Conservation (phyloP, 208 protist species). For the Trypanosoma mega region DNA sequence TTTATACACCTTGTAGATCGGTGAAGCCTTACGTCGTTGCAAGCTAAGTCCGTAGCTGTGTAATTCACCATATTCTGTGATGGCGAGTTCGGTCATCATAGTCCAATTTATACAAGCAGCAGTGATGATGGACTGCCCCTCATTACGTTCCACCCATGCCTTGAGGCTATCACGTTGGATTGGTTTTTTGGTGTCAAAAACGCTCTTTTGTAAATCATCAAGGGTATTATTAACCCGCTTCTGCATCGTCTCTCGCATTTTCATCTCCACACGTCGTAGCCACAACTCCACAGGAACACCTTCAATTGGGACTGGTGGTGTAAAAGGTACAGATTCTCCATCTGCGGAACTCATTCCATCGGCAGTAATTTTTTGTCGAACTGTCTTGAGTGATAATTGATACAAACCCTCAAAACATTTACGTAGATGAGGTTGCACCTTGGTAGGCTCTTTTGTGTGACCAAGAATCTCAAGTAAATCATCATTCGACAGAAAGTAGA, state of each 20-base stretch:
- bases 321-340: slow-evolving; percentile 94
- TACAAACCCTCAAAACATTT: slow-evolving; percentile 98
- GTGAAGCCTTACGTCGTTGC: slow-evolving; percentile 87
- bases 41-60: slow-evolving; percentile 76
- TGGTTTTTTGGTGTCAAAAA: slow-evolving; percentile 72
- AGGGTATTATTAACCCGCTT: slow-evolving; percentile 79
- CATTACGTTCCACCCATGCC: slow-evolving; percentile 88
- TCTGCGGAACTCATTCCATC: slow-evolving; percentile 89
- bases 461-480: slow-evolving; percentile 98
- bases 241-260: slow-evolving; percentile 93
- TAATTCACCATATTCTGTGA: slow-evolving; percentile 87
- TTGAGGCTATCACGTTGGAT: slow-evolving; percentile 80
- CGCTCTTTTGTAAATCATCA: slow-evolving; percentile 75
- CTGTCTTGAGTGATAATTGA: slow-evolving; percentile 79
- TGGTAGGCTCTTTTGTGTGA: slow-evolving; percentile 95
- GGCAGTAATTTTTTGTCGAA: slow-evolving; percentile 69
- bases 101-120: slow-evolving; percentile 97
- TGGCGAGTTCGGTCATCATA: slow-evolving; percentile 86
- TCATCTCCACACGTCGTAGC: slow-evolving; percentile 89
- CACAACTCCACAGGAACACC: slow-evolving; percentile 93
- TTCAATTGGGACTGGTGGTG: slow-evolving; percentile 80
- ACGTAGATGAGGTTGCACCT: slow-evolving; percentile 96
- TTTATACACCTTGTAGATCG: slow-evolving; percentile 92
- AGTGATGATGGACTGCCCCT: slow-evolving; percentile 96
- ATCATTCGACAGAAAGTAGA: slow-evolving; percentile 98